Conservation (phyloP, 257 asterid species). For the Datura wrightii region DNA sequence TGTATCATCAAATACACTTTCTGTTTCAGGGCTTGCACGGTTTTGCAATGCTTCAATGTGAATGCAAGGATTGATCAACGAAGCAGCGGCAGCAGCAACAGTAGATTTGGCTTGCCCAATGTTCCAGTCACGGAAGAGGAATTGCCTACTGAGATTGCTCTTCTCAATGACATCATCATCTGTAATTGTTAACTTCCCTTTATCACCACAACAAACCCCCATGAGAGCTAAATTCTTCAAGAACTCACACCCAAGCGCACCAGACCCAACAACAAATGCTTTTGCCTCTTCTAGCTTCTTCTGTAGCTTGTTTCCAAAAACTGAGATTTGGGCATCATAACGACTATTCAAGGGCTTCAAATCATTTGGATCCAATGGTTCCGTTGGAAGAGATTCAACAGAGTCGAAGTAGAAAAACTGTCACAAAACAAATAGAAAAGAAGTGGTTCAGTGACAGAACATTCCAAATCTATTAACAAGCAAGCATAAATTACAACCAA, state of each 20-base stretch:
- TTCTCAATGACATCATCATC: constrained; percentile 97
- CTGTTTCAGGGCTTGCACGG: constrained; percentile 90
- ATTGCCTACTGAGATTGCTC: constrained; percentile 97
- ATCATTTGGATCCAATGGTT: constrained; percentile 73
- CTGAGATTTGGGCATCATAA: constrained; percentile 94
- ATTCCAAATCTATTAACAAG: background rate
- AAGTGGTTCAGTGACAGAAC: constrained; percentile 6
- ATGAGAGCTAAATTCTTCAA: constrained; percentile 87
- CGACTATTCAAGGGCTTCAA: constrained; percentile 80
- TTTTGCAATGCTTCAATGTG: constrained; percentile 88
- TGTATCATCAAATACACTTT: constrained; percentile 80
- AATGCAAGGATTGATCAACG: constrained; percentile 66
- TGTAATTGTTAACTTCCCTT: constrained; percentile 78
- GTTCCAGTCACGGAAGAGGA: constrained; percentile 94
- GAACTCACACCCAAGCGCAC: constrained; percentile 96
- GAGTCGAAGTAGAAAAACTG: constrained; percentile 97
- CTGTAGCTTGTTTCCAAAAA: constrained; percentile 84
- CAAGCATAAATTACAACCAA: background rate
- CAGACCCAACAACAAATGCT: constrained; percentile 88
- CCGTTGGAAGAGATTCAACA: constrained; percentile 85
- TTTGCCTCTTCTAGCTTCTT: constrained; percentile 81
- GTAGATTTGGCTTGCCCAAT: constrained; percentile 95
- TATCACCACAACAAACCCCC: constrained; percentile 86
- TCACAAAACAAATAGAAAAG: constrained; percentile 22
- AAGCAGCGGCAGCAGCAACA: constrained; percentile 86